phyloP scores from a whole-genome alignment of 2,329 filamentous ascomycete species.

The Cladophialophora chaetospira region DNA sequence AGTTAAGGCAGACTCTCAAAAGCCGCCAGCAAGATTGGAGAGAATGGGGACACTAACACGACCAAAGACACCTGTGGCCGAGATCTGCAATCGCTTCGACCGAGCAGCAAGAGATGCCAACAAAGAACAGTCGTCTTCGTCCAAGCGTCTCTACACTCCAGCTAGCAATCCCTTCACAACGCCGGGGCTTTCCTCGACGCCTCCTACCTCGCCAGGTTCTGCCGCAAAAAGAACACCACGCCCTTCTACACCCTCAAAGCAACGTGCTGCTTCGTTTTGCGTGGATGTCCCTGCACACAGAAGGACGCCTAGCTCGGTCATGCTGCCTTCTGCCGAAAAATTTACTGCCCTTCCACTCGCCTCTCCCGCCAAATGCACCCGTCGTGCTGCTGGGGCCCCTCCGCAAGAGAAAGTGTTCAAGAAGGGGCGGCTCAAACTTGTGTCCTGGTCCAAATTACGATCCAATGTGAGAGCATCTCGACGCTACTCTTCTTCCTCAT shows the following conservation, averaged over 20 bases:
- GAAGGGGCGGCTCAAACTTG: slow-evolving; percentile 8
- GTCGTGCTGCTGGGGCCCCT: not conserved
- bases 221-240: slow-evolving; percentile 1
- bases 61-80: slow-evolving; percentile 25
- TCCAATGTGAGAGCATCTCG: not conserved
- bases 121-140: slow-evolving; percentile 6
- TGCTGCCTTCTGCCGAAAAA: slow-evolving; percentile 11
- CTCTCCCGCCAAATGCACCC: not conserved
- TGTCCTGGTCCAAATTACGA: slow-evolving; percentile 10
- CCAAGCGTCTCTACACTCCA: slow-evolving; percentile 17
- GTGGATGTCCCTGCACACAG: not conserved
- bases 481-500: slow-evolving; percentile 20
- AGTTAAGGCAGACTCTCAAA: not conserved
- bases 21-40: slow-evolving; percentile 1
- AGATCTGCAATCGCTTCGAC: slow-evolving; percentile 21
- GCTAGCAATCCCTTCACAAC: slow-evolving; percentile 22
- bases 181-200: slow-evolving; percentile 16
- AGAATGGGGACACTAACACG: slow-evolving; percentile 19
- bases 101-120: slow-evolving; percentile 3
- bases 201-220: slow-evolving; percentile 19
- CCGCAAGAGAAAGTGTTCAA: slow-evolving; percentile 1
- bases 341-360: not conserved
- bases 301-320: slow-evolving; percentile 19
- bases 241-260: slow-evolving; percentile 16
- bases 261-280: not conserved